Evolutionary conservation across 1,284 basidiomycete genomes (phyloP), one percentile per base, ranked within the genome.

Genomic region (Heterobasidion parviporum): DNA sequence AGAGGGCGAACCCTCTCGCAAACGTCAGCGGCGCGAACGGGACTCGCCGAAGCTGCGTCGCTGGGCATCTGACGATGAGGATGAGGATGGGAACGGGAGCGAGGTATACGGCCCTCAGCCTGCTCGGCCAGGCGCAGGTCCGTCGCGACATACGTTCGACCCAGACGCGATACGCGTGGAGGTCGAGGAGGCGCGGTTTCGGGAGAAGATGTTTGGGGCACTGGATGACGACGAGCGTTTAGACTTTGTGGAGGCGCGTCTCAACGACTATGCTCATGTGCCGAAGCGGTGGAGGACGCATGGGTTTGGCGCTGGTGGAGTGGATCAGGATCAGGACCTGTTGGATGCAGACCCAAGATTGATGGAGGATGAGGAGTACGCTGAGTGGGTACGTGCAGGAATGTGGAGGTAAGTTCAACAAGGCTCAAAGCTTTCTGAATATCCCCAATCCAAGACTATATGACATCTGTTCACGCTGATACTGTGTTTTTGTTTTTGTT

Each of bases 291-390:
- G 82, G 80, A 32, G 18, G 7, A 26, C 47, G 10, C 20, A 41
- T 36, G 47, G 38, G 10, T 54, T 62, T 63, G 58, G 70, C 54
- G 76, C 75, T 45, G 76, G 87, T 44, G 41, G 4, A 14, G 12
- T 44, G 16, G 26, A 26, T 26, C 26, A 26, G 26, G 41, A 44
- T 44, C 12, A 44, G 16, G 47, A n/a, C n/a, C n/a, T 16, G 14
- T 49, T 15, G 95, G 68, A 59, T 73, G 62, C 76, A 26, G 74
- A 88, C 60, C 85, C 86, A 15, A 71, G 68, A 34, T 63, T 72
- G 57, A 85, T 92, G 85, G 85, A 88, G 62, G 89, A 92, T n/a
- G 87, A 92, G 59, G 83, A 89, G 61, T 92, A 92, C 61, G 81
- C 84, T 2, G 89, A 92, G 64, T 92, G 87, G 82, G 70, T 92